Evolutionary conservation across 225 moss, liverwort and hornwort genomes (phyloP), one percentile per base, ranked within the genome.

Genomic region (Lunularia cruciata): DNA sequence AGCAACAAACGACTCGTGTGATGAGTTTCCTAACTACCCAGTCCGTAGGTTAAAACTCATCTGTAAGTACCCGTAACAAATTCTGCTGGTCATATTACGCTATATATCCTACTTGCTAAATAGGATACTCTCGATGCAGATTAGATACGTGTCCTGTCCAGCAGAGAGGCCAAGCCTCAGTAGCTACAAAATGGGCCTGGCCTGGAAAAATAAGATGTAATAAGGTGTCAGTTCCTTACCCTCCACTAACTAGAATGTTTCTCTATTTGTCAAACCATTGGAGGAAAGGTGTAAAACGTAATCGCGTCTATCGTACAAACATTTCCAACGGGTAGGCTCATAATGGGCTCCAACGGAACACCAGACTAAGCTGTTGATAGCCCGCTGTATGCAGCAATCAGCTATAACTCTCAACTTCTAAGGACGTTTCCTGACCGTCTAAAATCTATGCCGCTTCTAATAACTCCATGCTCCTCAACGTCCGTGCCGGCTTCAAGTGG

Each of bases 121-220:
- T n/a, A n/a, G n/a, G n/a, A n/a, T n/a, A n/a, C n/a, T n/a, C n/a
- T n/a, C n/a, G n/a, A n/a, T n/a, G n/a, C n/a, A n/a, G n/a, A n/a
- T n/a, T n/a, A n/a, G n/a, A n/a, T n/a, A n/a, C n/a, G n/a, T n/a
- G n/a, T n/a, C n/a, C n/a, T n/a, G n/a, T n/a, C n/a, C n/a, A n/a
- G n/a, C n/a, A n/a, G n/a, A n/a, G n/a, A 46, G 46, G 46, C 63
- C 45, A 13, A 46, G 45, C 28, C 63, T 18, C 45, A 45, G 15
- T 45, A 46, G 10, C 28, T 31, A 64, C 63, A 64, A 64, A 64
- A 64, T 47, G 16, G 45, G 63, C 63, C 28, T 18, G 1, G 31
- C 43, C 25, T 16, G 6, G 16, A 16, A 64, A 27, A 27, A 16
- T 18, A 4, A 8, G 18, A 0, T 16, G 30, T 64, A 27, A 16